phyloP scores from a whole-genome alignment of 306 rosid species.

The Glycine tomentella region DNA sequence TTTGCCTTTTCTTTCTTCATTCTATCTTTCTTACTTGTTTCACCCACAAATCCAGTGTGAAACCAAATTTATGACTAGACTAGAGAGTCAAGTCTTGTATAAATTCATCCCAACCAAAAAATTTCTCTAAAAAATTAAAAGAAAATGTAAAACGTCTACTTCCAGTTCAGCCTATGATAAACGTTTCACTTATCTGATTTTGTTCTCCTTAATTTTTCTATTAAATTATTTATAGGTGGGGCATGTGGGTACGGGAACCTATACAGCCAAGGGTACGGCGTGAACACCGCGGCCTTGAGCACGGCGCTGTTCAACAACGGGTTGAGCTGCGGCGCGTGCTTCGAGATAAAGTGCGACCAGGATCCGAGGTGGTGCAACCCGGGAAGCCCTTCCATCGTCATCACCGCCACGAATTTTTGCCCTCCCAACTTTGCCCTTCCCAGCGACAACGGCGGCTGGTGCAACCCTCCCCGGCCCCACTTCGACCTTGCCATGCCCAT shows the following conservation, averaged over 20 bases:
- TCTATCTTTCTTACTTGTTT: too few relatives aligned
- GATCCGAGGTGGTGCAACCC: conserved; percentile 80
- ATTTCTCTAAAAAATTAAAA: neutral
- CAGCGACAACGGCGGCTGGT: conserved; percentile 91
- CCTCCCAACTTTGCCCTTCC: conserved; percentile 80
- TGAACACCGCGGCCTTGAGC: conserved; percentile 76
- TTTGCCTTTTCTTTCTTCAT: too few relatives aligned
- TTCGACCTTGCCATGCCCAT: conserved; percentile 94
- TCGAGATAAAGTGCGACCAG: conserved; percentile 61
- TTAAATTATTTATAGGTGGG: conserved; percentile 57
- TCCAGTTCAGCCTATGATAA: too few relatives aligned
- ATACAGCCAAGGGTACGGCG: conserved; percentile 90
- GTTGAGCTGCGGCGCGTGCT: conserved; percentile 54
- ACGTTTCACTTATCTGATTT: too few relatives aligned
- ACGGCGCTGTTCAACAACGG: conserved; percentile 60
- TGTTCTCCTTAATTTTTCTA: too few relatives aligned
- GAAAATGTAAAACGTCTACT: too few relatives aligned
- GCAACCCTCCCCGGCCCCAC: conserved; percentile 85
- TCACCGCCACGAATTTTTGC: conserved; percentile 86
- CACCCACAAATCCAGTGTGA: too few relatives aligned
- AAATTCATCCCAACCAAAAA: neutral
- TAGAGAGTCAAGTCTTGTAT: too few relatives aligned
- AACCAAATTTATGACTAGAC: too few relatives aligned
- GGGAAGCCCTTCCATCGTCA: conserved; percentile 69
- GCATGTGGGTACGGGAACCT: conserved; percentile 91